These are phyloP conservation scores for Lactarius tabidus DNA, from an alignment of 768 basidiomycete genomes.

Conservation along the genomic window DNA sequence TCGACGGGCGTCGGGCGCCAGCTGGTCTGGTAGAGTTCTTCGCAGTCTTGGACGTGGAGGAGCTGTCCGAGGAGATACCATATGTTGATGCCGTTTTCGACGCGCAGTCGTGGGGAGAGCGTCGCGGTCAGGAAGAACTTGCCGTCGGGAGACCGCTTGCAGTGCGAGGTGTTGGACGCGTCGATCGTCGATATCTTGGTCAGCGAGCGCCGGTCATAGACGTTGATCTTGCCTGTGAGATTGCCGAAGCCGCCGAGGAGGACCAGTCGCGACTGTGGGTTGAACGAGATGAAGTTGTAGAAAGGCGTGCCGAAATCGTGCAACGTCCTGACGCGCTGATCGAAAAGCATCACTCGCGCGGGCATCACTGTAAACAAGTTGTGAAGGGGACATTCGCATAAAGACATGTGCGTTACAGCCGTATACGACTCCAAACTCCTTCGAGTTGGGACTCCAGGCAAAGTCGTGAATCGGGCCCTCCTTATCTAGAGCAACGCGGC, in stretches of 20 bases:
- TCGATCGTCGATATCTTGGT: slow-evolving; percentile 75
- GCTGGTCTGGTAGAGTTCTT: slow-evolving; percentile 86
- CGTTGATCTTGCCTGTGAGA: slow-evolving; percentile 87
- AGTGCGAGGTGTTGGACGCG: slow-evolving; percentile 89
- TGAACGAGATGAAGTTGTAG: slow-evolving; percentile 91
- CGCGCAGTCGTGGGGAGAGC: slow-evolving; percentile 89
- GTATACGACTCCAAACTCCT: slow-evolving; percentile 95
- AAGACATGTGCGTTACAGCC: slow-evolving; percentile 64
- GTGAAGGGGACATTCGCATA: background rate
- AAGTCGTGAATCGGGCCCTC: slow-evolving; percentile 98
- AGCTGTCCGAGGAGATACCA: slow-evolving; percentile 90
- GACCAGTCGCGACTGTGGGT: slow-evolving; percentile 86
- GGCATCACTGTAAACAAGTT: slow-evolving; percentile 70
- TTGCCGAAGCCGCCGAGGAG: slow-evolving; percentile 96
- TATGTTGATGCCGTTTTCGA: slow-evolving; percentile 96
- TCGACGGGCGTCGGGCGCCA: slow-evolving; percentile 79
- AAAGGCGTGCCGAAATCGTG: slow-evolving; percentile 91
- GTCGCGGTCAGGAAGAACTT: slow-evolving; percentile 92
- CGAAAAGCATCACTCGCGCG: slow-evolving; percentile 87
- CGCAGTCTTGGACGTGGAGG: slow-evolving; percentile 72
- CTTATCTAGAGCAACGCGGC: slow-evolving; percentile 84
- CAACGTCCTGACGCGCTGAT: slow-evolving; percentile 80
- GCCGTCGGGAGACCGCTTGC: slow-evolving; percentile 94
- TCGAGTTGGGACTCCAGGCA: slow-evolving; percentile 91
- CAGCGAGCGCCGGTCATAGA: slow-evolving; percentile 89